phyloP scores from a whole-genome alignment of 257 asterid species.

The Schizonepeta tenuifolia region DNA sequence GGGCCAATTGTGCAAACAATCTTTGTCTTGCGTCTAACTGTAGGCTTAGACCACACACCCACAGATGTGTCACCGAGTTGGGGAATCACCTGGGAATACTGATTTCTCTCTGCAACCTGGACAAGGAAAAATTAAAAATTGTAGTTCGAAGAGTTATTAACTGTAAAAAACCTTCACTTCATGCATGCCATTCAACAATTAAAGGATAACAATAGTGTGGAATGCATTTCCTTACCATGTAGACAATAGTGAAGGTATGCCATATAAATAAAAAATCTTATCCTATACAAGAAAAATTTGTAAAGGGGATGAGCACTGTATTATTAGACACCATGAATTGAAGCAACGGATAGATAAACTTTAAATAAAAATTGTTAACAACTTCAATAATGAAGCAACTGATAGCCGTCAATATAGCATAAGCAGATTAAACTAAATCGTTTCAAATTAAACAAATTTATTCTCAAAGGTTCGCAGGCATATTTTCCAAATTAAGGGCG shows the following conservation, averaged over 20 bases:
- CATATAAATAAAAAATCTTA: background rate
- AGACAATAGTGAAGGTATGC: conserved; percentile 8
- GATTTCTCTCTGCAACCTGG: conserved; percentile 53
- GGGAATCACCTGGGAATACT: conserved; percentile 51
- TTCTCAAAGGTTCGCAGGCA: conserved; percentile 22
- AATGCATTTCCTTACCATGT: background rate
- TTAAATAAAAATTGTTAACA: background rate
- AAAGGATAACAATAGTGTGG: background rate
- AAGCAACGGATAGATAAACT: background rate
- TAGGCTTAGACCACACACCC: conserved; percentile 76
- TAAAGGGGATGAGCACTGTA: background rate
- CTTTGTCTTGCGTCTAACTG: conserved; percentile 78
- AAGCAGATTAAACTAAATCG: background rate
- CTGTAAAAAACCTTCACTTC: too few species aligned
- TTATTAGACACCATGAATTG: conserved; percentile 3
- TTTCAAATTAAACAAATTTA: background rate
- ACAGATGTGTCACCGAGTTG: conserved; percentile 57
- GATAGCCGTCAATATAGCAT: background rate
- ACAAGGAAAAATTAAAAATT: conserved; percentile 13
- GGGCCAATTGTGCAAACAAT: conserved; percentile 93
- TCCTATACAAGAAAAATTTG: background rate
- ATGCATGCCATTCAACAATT: conserved; percentile 6
- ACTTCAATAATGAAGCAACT: background rate
- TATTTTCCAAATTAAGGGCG: background rate
- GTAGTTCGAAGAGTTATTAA: conserved; percentile 7